Evolutionary conservation across 495 filamentous ascomycete genomes (phyloP), one percentile per base, ranked within the genome.

Genomic region (Penicillium odoratum): DNA sequence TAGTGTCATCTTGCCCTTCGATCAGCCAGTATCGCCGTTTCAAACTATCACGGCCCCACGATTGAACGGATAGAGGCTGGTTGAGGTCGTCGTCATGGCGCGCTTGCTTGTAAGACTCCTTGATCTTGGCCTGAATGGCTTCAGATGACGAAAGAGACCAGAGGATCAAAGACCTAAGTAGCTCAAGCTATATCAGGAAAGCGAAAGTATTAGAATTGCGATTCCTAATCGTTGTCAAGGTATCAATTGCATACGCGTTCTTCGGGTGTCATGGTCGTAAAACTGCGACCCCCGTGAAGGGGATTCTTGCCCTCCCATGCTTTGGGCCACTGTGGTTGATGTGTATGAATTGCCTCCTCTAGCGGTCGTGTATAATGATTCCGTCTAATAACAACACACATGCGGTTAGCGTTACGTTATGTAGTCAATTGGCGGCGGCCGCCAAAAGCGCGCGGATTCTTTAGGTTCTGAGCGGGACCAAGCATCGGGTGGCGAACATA

Each of bases 111-210:
- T 97, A 98, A 16, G 86, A 87, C 56, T 92, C 86, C 64, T 89
- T 90, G 66, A 97, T 87, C 56, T 90, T 88, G 13, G 81, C 75
- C 68, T 87, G 87, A 56, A 98, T 76, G 4, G 84, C 84, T 58
- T 98, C 93, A 25, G 94, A 98, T 15, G 88, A 93, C 5, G 88
- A 86, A n/a, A 98, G 79, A 16, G 90, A 83, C 94, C 94, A 98
- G 42, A 94, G 77, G 51, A 93, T 83, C 58, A 98, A 79, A 28
- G 90, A 87, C 64, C 86, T 88, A 25, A 98, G 77, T 51, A 97
- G 77, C 55, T 84, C 88, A 42, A 98, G 79, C 91, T 94, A 44
- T 45, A 72, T 42, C 34, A n/a, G n/a, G n/a, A 18, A 45, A 36
- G 29, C 7, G 0, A 40, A 28, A 45, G 16, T 29, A 58, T 75